Evolutionary conservation across 208 protist species (phyloP).

Genomic region (Leishmania aethiopica): DNA sequence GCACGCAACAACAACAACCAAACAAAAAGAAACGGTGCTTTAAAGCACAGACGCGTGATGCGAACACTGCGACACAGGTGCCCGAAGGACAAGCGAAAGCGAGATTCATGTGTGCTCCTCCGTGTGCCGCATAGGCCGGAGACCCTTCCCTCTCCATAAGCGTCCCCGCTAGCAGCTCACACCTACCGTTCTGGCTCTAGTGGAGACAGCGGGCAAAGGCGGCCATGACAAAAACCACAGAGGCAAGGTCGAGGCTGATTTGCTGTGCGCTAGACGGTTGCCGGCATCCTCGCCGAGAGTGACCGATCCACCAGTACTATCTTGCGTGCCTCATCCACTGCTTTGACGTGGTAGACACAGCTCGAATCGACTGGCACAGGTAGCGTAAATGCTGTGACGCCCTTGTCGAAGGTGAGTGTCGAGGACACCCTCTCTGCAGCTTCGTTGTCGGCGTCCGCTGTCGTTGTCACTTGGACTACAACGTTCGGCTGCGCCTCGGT

Average conservation of each 20-base stretch:
- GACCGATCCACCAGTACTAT: constrained; percentile 55
- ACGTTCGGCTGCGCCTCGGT: constrained; percentile 32
- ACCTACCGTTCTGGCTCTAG: not conserved
- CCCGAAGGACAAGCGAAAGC: not conserved
- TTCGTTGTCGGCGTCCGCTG: not conserved
- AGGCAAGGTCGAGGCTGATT: not conserved
- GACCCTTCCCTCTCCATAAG: not conserved
- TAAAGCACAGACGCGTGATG: not conserved
- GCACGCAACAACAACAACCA: not conserved
- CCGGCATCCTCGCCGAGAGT: constrained; percentile 11
- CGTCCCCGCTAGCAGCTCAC: not conserved
- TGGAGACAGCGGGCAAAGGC: not conserved
- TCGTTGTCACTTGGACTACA: constrained; percentile 50
- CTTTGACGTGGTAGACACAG: constrained; percentile 51
- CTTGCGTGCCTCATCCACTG: constrained; percentile 51
- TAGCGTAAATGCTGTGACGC: constrained; percentile 46
- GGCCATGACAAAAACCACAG: not conserved
- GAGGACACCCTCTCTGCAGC: constrained; percentile 18
- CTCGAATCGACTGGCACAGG: constrained; percentile 29
- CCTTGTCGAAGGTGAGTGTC: constrained; percentile 67
- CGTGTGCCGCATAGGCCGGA: not conserved
- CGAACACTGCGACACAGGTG: not conserved
- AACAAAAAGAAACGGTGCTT: not conserved
- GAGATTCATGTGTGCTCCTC: not conserved
- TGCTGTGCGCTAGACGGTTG: not conserved